Conservation (phyloP, 2,329 filamentous ascomycete species). For the Fusarium continuum region DNA sequence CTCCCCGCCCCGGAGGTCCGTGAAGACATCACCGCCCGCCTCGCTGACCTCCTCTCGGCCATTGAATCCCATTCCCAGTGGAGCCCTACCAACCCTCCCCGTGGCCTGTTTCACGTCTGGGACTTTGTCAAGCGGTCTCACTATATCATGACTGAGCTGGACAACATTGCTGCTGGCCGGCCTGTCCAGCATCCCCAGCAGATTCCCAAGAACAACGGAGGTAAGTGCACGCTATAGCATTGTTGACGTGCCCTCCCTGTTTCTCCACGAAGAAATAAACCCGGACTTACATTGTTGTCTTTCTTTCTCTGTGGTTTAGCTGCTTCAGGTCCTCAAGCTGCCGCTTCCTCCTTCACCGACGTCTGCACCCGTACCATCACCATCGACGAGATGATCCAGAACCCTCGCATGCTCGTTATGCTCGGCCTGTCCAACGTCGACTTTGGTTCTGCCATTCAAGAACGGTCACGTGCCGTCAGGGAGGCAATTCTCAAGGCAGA, state of each 20-base stretch:
- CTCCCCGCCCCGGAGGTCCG: constrained; percentile 42
- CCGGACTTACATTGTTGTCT: background rate
- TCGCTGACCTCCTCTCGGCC: constrained; percentile 44
- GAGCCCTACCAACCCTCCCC: constrained; percentile 40
- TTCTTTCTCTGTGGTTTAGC: constrained; percentile 14
- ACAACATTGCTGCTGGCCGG: constrained; percentile 49
- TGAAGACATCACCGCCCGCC: constrained; percentile 37
- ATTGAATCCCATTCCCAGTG: constrained; percentile 45
- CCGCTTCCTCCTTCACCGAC: constrained; percentile 44
- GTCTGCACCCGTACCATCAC: constrained; percentile 46
- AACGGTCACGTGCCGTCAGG: constrained; percentile 41
- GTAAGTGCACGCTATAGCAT: constrained; percentile 33
- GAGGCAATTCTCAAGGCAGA: constrained; percentile 27
- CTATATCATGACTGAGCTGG: constrained; percentile 54
- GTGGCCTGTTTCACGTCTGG: constrained; percentile 52
- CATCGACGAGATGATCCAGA: constrained; percentile 47
- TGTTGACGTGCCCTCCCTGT: background rate
- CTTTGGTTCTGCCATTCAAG: constrained; percentile 42
- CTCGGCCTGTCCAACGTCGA: constrained; percentile 47
- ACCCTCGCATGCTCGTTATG: constrained; percentile 45
- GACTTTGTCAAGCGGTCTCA: constrained; percentile 54
- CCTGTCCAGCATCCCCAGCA: constrained; percentile 49
- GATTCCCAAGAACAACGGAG: constrained; percentile 44
- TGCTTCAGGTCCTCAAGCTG: constrained; percentile 33
- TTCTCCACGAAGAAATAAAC: background rate